Conservation (phyloP, 208 protist genomes). For the Trypanosoma congolense region DNA sequence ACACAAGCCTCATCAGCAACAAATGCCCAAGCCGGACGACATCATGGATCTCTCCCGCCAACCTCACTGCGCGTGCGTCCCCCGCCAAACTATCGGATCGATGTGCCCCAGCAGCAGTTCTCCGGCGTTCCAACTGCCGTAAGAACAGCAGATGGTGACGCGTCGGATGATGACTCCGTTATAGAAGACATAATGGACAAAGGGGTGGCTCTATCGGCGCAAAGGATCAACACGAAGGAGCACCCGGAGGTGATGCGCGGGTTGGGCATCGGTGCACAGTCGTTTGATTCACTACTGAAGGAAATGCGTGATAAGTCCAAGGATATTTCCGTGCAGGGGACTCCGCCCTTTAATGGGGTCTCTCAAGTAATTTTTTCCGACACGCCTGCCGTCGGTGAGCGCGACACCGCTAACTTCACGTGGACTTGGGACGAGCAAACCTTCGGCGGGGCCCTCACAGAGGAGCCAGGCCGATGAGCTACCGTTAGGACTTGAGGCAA, state of each 20-base stretch:
- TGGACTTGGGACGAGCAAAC: background rate
- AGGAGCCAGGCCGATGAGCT: background rate
- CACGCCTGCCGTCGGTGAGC: background rate
- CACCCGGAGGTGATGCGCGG: background rate
- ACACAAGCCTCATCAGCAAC: background rate
- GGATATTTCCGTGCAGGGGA: background rate
- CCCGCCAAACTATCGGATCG: background rate
- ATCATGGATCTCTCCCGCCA: too few relatives aligned
- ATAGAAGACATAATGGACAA: constrained; percentile 7
- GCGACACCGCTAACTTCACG: background rate
- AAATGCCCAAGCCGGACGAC: too few relatives aligned
- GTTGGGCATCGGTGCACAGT: background rate
- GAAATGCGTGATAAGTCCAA: background rate
- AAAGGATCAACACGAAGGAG: background rate
- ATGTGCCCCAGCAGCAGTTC: background rate
- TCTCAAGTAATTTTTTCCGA: background rate
- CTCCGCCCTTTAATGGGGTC: background rate
- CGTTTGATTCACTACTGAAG: constrained; percentile 1
- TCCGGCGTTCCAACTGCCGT: background rate
- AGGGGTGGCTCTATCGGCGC: background rate
- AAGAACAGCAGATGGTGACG: background rate
- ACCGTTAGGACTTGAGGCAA: too few relatives aligned
- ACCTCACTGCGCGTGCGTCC: background rate
- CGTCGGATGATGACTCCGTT: background rate
- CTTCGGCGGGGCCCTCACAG: background rate